Percentiles rank a stretch among this genome's conserved stretches.
These are phyloP conservation scores for Talaromyces sp. DNA, from an alignment of 2,329 filamentous ascomycete species.

Conservation along the genomic window DNA sequence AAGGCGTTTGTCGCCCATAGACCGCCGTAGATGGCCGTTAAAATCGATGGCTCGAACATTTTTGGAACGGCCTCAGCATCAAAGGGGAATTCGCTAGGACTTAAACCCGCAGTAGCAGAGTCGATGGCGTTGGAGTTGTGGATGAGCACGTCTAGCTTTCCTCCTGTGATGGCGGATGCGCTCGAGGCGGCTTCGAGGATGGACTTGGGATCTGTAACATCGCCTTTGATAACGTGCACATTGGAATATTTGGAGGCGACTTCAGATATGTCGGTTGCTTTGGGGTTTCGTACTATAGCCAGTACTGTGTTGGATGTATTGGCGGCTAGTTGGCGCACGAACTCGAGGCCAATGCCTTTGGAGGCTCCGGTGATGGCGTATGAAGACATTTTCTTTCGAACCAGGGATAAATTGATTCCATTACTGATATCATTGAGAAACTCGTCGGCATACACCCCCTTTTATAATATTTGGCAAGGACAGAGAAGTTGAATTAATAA, in stretches of 20 bases:
- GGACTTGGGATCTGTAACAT: conserved; percentile 31
- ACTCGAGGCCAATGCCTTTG: conserved; percentile 36
- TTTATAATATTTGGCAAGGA: background rate
- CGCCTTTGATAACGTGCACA: conserved; percentile 38
- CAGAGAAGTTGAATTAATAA: background rate
- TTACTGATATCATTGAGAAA: background rate
- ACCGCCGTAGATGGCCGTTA: conserved; percentile 33
- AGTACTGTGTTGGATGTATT: conserved; percentile 38
- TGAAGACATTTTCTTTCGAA: conserved; percentile 31
- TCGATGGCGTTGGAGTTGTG: conserved; percentile 41
- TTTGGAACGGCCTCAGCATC: background rate
- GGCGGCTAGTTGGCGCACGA: conserved; percentile 32
- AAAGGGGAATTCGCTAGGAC: conserved; percentile 21
- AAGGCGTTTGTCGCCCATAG: conserved; percentile 40
- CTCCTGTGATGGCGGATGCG: conserved; percentile 35
- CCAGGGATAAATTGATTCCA: background rate
- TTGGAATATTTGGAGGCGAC: conserved; percentile 32
- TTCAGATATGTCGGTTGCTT: conserved; percentile 28
- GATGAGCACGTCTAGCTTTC: conserved; percentile 45
- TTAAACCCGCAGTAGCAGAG: conserved; percentile 20
- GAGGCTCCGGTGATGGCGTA: conserved; percentile 38
- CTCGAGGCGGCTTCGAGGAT: conserved; percentile 37
- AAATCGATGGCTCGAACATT: conserved; percentile 27
- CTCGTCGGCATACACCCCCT: too few species aligned
- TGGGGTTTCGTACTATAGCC: conserved; percentile 40